Percentiles rank a stretch among this genome's conserved stretches.
Evolutionary conservation across 164 flowering plant genomes (phyloP).

Genomic region (Berberis thunbergii): DNA sequence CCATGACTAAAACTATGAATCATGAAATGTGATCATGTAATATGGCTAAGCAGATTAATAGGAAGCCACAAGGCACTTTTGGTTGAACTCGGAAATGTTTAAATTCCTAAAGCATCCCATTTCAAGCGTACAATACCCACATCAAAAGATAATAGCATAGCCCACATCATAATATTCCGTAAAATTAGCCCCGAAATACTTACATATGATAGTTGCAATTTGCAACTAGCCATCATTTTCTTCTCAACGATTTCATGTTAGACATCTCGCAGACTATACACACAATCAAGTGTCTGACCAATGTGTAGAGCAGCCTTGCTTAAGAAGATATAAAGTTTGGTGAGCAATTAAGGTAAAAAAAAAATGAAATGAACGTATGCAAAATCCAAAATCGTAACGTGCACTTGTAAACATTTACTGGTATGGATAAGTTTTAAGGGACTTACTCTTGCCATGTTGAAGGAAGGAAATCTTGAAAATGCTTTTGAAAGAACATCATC

Average conservation of each 20-base stretch:
- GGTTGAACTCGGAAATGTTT: neutral
- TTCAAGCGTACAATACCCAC: too few species aligned
- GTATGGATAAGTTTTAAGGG: neutral
- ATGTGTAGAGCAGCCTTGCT: neutral
- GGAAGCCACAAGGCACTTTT: too few species aligned
- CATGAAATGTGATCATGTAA: too few species aligned
- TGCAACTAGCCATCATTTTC: neutral
- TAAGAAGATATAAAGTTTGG: neutral
- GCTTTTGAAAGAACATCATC: conserved; percentile 96
- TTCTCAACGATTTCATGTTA: neutral
- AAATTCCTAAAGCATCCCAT: too few species aligned
- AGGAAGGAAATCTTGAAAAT: conserved; percentile 86
- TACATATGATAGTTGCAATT: neutral
- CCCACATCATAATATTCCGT: neutral
- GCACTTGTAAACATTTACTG: neutral
- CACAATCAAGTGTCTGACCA: neutral
- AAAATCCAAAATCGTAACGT: neutral
- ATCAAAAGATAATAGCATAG: neutral
- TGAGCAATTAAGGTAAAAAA: neutral
- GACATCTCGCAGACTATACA: neutral
- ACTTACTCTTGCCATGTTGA: conserved; percentile 94
- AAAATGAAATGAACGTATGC: neutral
- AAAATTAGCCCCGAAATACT: neutral
- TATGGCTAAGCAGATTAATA: too few species aligned
- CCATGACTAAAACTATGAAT: too few species aligned